A percentile compares a stretch with the other conserved stretches of the same genome.
These are phyloP conservation scores for Xylariaceae sp. DNA, from an alignment of 2,329 filamentous ascomycete species.

Conservation along the genomic window DNA sequence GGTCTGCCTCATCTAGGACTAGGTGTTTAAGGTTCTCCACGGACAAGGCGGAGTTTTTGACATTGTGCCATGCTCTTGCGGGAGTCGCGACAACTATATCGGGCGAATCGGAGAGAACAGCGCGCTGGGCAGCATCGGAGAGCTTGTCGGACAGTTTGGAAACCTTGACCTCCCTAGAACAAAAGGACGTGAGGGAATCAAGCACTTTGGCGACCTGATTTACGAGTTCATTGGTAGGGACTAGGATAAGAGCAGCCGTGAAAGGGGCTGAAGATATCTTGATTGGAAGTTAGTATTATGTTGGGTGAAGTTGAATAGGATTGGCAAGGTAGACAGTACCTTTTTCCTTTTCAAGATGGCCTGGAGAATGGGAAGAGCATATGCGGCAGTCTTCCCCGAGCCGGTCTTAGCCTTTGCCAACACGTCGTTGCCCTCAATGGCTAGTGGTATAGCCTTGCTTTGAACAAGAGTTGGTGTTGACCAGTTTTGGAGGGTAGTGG, in stretches of 20 bases:
- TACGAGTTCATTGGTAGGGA: constrained; percentile 92
- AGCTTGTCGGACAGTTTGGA: constrained; percentile 91
- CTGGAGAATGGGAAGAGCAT: constrained; percentile 86
- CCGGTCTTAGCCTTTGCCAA: constrained; percentile 92
- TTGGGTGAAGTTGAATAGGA: neutral
- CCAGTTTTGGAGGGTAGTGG: constrained; percentile 82
- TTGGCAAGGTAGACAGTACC: constrained; percentile 42
- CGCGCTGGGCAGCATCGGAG: constrained; percentile 83
- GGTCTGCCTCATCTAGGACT: constrained; percentile 91
- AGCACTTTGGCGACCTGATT: constrained; percentile 85
- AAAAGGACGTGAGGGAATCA: constrained; percentile 77
- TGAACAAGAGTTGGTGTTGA: constrained; percentile 87
- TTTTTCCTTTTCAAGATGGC: constrained; percentile 78
- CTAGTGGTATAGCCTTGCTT: constrained; percentile 82
- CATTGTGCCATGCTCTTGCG: constrained; percentile 76
- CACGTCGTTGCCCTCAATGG: constrained; percentile 85
- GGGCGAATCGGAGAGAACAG: constrained; percentile 80
- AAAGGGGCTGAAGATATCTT: constrained; percentile 54
- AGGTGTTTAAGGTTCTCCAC: constrained; percentile 73
- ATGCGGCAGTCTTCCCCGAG: constrained; percentile 96
- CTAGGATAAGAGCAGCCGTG: constrained; percentile 82
- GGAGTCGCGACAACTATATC: constrained; percentile 93
- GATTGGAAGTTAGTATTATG: constrained; percentile 8
- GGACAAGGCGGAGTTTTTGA: constrained; percentile 72
- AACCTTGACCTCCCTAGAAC: constrained; percentile 78